Evolutionary conservation across 345 rosid species (phyloP), one percentile per base, ranked within the genome.

Genomic region (Syzygium jambos): DNA sequence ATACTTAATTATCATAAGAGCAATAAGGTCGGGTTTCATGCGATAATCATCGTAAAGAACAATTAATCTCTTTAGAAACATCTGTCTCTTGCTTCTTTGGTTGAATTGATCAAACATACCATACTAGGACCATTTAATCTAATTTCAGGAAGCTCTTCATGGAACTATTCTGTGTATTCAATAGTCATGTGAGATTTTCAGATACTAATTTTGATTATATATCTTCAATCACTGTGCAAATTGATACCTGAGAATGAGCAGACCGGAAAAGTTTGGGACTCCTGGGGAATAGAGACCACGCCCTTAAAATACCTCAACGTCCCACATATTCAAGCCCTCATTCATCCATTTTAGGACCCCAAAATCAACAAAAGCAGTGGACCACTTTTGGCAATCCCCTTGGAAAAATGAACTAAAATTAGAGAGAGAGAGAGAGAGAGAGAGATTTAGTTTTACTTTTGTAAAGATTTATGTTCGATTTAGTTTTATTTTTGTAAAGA

Each of bases 211-310:
- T 68, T 34, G 13, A 68, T 34, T 29, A 65, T 68, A 30, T 16
- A 68, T 30, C 14, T 68, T 30, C 3, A 68, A 9, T 30, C 46
- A 8, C 78, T 73, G 25, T 38, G 27, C 27, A 38, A 73, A 38
- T 73, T 19, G 49, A 73, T 73, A 73, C 38, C 17, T 73, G 49
- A 38, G 49, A 19, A 38, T 73, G 82, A 38, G 27, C 82, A 3
- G 49, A 38, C 27, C 10, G 80, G 25, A 46, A 34, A 38, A 22
- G 29, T 38, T 86, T 23, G 22, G 63, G 82, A 49, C 34, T 86
- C 84, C 19, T n/a, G 86, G 93, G 91, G 88, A 89, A 77, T 27
- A 88, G 93, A 84, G 93, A 90, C 89, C 94, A 91, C 92, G 92
- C 93, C 89, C 78, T 57, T 85, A 87, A 89, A 89, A 41, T 89